Conservation (phyloP, 2,329 filamentous ascomycete species). For the Pseudopyricularia javanii region DNA sequence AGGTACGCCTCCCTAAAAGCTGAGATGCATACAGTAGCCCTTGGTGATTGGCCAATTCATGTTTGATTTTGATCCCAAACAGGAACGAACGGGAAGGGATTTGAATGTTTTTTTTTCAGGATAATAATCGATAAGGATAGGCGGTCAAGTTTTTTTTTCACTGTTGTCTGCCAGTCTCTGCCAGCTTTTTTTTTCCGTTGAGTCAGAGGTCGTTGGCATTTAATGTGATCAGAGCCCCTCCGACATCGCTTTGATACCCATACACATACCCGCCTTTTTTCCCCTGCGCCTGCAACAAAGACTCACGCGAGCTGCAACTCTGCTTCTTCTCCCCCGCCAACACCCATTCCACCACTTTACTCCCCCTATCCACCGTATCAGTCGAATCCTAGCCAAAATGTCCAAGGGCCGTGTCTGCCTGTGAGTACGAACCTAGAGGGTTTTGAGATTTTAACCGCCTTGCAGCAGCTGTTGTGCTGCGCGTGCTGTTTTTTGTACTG, state of each 20-base stretch:
- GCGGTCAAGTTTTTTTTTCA: not conserved
- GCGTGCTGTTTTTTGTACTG: not conserved
- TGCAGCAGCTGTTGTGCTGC: too few relatives aligned
- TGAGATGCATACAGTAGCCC: too few relatives aligned
- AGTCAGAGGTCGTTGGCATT: not conserved
- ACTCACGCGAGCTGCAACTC: not conserved
- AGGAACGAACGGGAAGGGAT: not conserved
- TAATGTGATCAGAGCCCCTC: not conserved
- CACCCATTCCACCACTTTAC: not conserved
- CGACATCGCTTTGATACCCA: not conserved
- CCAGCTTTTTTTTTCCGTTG: not conserved
- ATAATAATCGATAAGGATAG: not conserved
- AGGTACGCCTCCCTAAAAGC: too few relatives aligned
- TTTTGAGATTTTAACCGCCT: too few relatives aligned
- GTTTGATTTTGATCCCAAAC: too few relatives aligned
- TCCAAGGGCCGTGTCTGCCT: constrained; percentile 1
- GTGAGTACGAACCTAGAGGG: not conserved
- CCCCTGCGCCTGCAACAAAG: not conserved
- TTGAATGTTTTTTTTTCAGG: not conserved
- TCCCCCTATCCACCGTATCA: not conserved
- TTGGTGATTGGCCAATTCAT: too few relatives aligned
- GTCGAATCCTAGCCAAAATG: not conserved
- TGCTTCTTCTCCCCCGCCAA: not conserved
- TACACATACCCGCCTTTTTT: too few relatives aligned
- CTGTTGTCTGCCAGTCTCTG: not conserved